These are phyloP conservation scores for Fusarium setosum DNA, from an alignment of 2,329 filamentous ascomycete species.

Conservation along the genomic window DNA sequence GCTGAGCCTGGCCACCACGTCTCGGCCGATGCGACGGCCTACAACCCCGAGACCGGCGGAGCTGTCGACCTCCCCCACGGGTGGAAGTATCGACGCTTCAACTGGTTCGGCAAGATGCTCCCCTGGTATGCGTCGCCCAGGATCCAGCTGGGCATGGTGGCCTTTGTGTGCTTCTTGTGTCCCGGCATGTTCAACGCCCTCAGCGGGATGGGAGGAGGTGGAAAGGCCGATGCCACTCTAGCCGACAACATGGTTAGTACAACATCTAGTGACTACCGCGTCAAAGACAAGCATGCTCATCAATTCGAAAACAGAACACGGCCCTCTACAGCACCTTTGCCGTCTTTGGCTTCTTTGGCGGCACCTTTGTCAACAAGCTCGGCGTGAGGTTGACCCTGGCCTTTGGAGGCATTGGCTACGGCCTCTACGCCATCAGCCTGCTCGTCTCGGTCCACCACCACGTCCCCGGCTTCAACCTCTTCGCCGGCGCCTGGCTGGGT, in stretches of 20 bases:
- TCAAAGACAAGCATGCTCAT: constrained; percentile 35
- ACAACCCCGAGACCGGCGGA: constrained; percentile 15
- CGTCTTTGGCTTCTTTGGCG: constrained; percentile 74
- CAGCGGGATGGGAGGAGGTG: constrained; percentile 72
- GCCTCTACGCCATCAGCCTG: constrained; percentile 74
- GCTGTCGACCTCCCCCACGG: constrained; percentile 26
- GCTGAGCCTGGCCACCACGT: constrained; percentile 6
- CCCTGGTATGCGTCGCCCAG: constrained; percentile 79
- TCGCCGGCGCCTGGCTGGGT: constrained; percentile 81
- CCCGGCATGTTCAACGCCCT: constrained; percentile 80
- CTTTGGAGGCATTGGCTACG: constrained; percentile 81
- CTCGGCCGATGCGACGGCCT: constrained; percentile 13
- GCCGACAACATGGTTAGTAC: constrained; percentile 50
- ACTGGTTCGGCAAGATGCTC: constrained; percentile 28
- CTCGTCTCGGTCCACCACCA: constrained; percentile 76
- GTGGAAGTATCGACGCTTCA: constrained; percentile 39
- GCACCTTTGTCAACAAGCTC: constrained; percentile 80
- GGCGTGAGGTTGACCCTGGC: constrained; percentile 75
- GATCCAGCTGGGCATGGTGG: constrained; percentile 76
- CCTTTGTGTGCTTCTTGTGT: constrained; percentile 67
- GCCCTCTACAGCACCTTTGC: constrained; percentile 79
- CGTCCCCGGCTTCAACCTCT: constrained; percentile 59
- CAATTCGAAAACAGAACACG: constrained; percentile 49
- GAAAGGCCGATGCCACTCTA: constrained; percentile 56
- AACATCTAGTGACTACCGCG: too few species aligned